Evolutionary conservation across 2,329 filamentous ascomycete genomes (phyloP).

Genomic region (Dothiorella sarmentorum): DNA sequence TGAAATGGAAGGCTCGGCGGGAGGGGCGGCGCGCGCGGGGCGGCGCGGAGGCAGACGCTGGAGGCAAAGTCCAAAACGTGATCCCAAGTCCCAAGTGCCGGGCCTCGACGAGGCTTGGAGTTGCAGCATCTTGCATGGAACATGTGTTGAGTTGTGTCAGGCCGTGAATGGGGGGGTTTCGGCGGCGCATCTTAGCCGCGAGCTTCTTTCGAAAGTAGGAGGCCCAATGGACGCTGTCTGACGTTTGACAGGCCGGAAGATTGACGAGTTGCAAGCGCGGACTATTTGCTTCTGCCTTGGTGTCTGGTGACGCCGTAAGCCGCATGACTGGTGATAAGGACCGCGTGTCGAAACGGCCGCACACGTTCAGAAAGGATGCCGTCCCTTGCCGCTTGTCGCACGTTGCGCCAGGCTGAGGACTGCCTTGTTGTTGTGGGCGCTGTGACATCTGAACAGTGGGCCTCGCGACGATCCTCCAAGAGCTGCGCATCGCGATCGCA

Average conservation of each 20-base stretch:
- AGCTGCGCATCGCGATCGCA: not conserved
- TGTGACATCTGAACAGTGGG: constrained; percentile 5
- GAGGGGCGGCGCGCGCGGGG: constrained; percentile 13
- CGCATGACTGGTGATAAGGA: not conserved
- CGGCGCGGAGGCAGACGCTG: constrained; percentile 6
- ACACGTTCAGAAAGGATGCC: not conserved
- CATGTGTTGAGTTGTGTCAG: constrained; percentile 9
- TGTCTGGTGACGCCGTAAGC: constrained; percentile 10
- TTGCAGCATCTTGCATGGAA: constrained; percentile 10
- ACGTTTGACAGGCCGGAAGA: not conserved
- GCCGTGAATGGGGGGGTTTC: constrained; percentile 16
- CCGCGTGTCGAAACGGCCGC: constrained; percentile 8
- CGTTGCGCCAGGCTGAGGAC: not conserved
- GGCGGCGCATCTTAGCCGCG: not conserved
- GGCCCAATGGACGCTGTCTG: constrained; percentile 9
- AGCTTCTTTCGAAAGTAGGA: not conserved
- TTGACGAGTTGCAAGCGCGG: not conserved
- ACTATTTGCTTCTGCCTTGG: not conserved
- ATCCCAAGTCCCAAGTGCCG: not conserved
- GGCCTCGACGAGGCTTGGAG: not conserved
- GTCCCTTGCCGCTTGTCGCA: not conserved
- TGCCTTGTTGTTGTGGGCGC: too few relatives aligned
- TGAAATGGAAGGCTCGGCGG: constrained; percentile 2
- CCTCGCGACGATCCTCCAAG: constrained; percentile 1
- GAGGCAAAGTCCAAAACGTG: not conserved